A percentile compares a stretch with the other conserved stretches of the same genome.
These are phyloP conservation scores for Sarcodon aspratus DNA, from an alignment of 768 basidiomycete species.

Conservation along the genomic window DNA sequence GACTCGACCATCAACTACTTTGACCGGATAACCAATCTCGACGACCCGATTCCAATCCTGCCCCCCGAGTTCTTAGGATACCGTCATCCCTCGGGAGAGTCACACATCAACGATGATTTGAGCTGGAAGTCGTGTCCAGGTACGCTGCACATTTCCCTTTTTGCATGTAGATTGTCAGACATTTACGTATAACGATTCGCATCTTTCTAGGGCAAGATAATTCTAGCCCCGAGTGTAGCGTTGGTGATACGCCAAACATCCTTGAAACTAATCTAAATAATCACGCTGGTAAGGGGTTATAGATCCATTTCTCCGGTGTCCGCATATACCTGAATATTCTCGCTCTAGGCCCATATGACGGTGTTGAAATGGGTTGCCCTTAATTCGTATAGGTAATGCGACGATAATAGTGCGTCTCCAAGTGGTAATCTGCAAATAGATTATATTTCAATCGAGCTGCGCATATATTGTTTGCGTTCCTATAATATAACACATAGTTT, in stretches of 20 bases:
- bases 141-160: too few relatives aligned
- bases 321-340: too few relatives aligned
- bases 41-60: constrained; percentile 27
- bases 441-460: too few relatives aligned
- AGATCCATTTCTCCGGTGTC: too few relatives aligned
- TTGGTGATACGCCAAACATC: constrained; percentile 41
- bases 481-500: too few relatives aligned
- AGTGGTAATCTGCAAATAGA: too few relatives aligned
- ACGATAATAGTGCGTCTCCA: too few relatives aligned
- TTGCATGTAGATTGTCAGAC: too few relatives aligned
- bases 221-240: constrained; percentile 32
- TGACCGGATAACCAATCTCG: constrained; percentile 44
- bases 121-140: constrained; percentile 43
- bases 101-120: constrained; percentile 28
- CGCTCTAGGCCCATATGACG: neutral
- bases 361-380: too few relatives aligned
- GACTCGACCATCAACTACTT: constrained; percentile 27
- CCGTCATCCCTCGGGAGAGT: constrained; percentile 29
- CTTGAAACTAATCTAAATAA: constrained; percentile 29
- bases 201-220: constrained; percentile 39
- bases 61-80: constrained; percentile 29
- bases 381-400: too few relatives aligned
- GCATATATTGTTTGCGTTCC: too few relatives aligned
- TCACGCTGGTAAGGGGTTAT: constrained; percentile 20
- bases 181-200: too few relatives aligned